Evolutionary conservation across 2,329 filamentous ascomycete genomes (phyloP).

Genomic region (Colletotrichum tamarilloi): DNA sequence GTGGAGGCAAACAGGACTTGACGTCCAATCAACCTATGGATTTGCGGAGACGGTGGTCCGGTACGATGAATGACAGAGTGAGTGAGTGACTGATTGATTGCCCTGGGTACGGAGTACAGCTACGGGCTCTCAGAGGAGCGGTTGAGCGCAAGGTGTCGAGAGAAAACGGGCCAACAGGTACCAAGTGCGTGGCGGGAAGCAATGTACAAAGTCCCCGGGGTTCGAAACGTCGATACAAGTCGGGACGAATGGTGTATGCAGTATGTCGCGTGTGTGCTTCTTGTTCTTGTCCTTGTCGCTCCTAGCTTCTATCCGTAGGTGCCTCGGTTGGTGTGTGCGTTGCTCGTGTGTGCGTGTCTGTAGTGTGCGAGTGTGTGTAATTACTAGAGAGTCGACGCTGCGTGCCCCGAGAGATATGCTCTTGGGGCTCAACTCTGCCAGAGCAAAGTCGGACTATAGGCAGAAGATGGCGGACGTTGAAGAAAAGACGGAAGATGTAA

Average conservation of each 20-base stretch:
- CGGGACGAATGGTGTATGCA: slow-evolving; percentile 28
- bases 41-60: background rate
- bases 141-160: background rate
- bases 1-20: background rate
- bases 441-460: background rate
- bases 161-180: slow-evolving; percentile 2
- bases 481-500: background rate
- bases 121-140: background rate
- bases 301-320: background rate
- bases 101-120: background rate
- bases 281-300: background rate
- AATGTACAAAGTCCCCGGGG: slow-evolving; percentile 16
- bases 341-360: background rate
- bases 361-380: slow-evolving; percentile 1
- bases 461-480: background rate
- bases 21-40: background rate
- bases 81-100: background rate
- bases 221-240: slow-evolving; percentile 31
- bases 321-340: slow-evolving; percentile 20
- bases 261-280: slow-evolving; percentile 24
- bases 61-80: background rate
- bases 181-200: slow-evolving; percentile 12
- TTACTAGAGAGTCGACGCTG: slow-evolving; percentile 6
- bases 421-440: slow-evolving; percentile 3
- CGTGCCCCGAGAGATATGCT: background rate